Evolutionary conservation across 108 stramenopile genomes (phyloP).

Genomic region (Fistulifera pelliculosa): DNA sequence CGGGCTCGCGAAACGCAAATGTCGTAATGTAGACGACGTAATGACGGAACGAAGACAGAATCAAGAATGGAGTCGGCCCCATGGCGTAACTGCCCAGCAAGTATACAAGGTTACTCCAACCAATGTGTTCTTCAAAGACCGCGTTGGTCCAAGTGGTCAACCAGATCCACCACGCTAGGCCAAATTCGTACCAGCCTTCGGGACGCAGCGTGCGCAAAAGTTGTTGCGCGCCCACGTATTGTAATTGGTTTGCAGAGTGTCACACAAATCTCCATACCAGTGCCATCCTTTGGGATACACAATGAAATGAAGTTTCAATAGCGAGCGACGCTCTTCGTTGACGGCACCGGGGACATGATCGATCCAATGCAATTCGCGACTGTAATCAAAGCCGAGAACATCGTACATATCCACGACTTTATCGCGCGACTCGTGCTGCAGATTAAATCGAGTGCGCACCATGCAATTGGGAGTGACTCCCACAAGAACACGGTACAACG

Average conservation of each 20-base stretch:
- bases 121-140: slow-evolving; percentile 30
- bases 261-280: slow-evolving; percentile 30
- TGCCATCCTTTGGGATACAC: slow-evolving; percentile 58
- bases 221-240: slow-evolving; percentile 50
- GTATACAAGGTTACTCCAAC: slow-evolving; percentile 40
- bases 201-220: slow-evolving; percentile 38
- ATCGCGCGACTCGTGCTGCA: slow-evolving; percentile 37
- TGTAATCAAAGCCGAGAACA: slow-evolving; percentile 46
- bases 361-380: slow-evolving; percentile 53
- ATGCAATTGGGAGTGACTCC: slow-evolving; percentile 45
- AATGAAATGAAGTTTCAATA: slow-evolving; percentile 44
- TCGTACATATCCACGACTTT: slow-evolving; percentile 34
- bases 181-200: slow-evolving; percentile 17
- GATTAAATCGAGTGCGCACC: slow-evolving; percentile 45
- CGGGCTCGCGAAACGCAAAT: slow-evolving; percentile 43
- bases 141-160: slow-evolving; percentile 38
- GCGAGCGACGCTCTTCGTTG: slow-evolving; percentile 38
- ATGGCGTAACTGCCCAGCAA: slow-evolving; percentile 24
- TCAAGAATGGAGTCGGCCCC: slow-evolving; percentile 33
- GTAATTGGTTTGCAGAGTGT: slow-evolving; percentile 29
- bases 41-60: slow-evolving; percentile 44
- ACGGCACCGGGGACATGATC: slow-evolving; percentile 37
- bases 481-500: slow-evolving; percentile 41
- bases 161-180: slow-evolving; percentile 52
- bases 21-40: slow-evolving; percentile 42